phyloP scores from a whole-genome alignment of 345 rosid species.

The Eucalyptus leucophloia region DNA sequence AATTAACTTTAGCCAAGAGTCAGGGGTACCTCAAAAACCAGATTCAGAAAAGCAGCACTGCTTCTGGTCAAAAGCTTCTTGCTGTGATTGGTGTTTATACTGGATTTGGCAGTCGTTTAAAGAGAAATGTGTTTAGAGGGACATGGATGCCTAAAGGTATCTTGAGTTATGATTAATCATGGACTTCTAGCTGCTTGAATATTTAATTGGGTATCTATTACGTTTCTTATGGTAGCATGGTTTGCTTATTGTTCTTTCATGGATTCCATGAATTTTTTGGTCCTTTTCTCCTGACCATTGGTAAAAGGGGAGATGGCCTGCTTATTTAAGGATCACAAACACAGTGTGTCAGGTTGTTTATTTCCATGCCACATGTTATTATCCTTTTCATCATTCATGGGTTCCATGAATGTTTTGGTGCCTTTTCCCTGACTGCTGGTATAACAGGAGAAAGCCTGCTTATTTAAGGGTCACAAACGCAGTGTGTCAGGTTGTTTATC shows the following conservation, averaged over 20 bases:
- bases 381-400: background rate
- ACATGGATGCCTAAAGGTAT: slow-evolving; percentile 96
- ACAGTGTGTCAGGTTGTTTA: background rate
- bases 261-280: background rate
- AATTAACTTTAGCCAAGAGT: slow-evolving; percentile 84
- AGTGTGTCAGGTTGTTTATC: background rate
- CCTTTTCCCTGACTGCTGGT: background rate
- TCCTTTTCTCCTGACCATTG: background rate
- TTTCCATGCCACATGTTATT: background rate
- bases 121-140: slow-evolving; percentile 70
- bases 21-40: slow-evolving; percentile 66
- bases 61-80: slow-evolving; percentile 48
- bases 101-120: slow-evolving; percentile 85
- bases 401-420: background rate
- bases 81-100: slow-evolving; percentile 93
- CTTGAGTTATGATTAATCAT: background rate
- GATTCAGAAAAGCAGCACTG: slow-evolving; percentile 23
- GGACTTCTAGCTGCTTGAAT: background rate
- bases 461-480: background rate
- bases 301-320: background rate
- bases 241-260: background rate
- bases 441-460: background rate
- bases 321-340: background rate
- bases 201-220: background rate
- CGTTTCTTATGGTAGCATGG: background rate